A percentile compares a stretch with the other conserved stretches of the same genome.
Evolutionary conservation across 306 rosid genomes (phyloP).

Genomic region (Boehmeria nivea): DNA sequence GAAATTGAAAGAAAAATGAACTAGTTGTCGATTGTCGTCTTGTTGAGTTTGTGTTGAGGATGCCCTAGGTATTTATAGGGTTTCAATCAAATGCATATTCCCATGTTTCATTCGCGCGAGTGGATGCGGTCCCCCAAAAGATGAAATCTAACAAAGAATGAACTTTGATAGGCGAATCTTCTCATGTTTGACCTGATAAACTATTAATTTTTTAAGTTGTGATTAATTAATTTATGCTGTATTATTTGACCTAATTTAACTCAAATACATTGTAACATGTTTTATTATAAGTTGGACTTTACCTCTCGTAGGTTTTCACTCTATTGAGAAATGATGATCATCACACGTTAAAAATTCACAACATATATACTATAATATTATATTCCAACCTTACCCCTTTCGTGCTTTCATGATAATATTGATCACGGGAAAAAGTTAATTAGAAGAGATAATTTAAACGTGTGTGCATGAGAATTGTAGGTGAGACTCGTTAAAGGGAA

Average conservation of each 20-base stretch:
- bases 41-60: background rate
- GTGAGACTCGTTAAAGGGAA: background rate
- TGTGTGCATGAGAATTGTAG: constrained; percentile 2
- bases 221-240: background rate
- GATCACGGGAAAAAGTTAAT: no score
- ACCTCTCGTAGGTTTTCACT: no score
- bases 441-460: no score
- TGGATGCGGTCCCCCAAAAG: background rate
- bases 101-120: background rate
- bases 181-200: background rate
- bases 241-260: background rate
- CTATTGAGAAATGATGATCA: no score
- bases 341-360: no score
- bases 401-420: background rate
- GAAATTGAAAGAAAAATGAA: no score
- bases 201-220: no score
- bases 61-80: background rate
- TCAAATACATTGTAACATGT: background rate
- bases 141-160: background rate
- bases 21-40: no score
- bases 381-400: background rate
- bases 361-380: background rate
- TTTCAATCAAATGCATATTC: background rate
- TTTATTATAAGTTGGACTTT: background rate
- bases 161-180: background rate